Conservation (phyloP, 108 stramenopile species). For the Pseudonitzschia pungens region DNA sequence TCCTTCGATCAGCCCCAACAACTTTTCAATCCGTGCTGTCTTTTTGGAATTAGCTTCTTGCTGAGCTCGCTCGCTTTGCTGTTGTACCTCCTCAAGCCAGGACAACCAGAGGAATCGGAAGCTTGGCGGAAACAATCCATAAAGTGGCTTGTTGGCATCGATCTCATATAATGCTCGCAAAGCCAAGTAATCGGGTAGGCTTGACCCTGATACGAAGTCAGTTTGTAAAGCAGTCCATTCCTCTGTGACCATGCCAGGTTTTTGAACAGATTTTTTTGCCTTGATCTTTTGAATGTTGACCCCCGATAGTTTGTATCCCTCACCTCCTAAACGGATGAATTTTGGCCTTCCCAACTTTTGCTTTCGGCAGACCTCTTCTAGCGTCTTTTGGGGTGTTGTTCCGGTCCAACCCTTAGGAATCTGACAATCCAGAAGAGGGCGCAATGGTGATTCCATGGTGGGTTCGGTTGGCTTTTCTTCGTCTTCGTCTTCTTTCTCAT, state of each 20-base stretch:
- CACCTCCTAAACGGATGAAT: slow-evolving; percentile 35
- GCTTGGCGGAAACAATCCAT: slow-evolving; percentile 59
- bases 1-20: slow-evolving; percentile 37
- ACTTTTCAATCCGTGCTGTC: neutral
- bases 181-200: slow-evolving; percentile 52
- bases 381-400: slow-evolving; percentile 53
- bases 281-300: neutral
- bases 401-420: slow-evolving; percentile 80
- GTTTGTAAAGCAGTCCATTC: slow-evolving; percentile 12
- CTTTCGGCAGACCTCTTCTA: slow-evolving; percentile 53
- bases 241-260: neutral
- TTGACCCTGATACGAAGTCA: slow-evolving; percentile 26
- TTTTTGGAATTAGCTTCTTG: slow-evolving; percentile 26
- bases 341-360: slow-evolving; percentile 51
- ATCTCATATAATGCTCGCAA: slow-evolving; percentile 61
- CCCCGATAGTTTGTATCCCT: slow-evolving; percentile 31
- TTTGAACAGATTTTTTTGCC: neutral
- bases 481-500: slow-evolving; percentile 8
- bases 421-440: slow-evolving; percentile 15
- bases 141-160: slow-evolving; percentile 50
- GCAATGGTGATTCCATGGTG: neutral
- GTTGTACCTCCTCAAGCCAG: slow-evolving; percentile 47
- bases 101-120: slow-evolving; percentile 68
- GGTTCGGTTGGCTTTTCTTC: neutral
- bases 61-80: slow-evolving; percentile 25